Percentiles rank a stretch among this genome's conserved stretches.
Evolutionary conservation across 2,329 filamentous ascomycete genomes (phyloP).

Genomic region (Cladosporium halotolerans): DNA sequence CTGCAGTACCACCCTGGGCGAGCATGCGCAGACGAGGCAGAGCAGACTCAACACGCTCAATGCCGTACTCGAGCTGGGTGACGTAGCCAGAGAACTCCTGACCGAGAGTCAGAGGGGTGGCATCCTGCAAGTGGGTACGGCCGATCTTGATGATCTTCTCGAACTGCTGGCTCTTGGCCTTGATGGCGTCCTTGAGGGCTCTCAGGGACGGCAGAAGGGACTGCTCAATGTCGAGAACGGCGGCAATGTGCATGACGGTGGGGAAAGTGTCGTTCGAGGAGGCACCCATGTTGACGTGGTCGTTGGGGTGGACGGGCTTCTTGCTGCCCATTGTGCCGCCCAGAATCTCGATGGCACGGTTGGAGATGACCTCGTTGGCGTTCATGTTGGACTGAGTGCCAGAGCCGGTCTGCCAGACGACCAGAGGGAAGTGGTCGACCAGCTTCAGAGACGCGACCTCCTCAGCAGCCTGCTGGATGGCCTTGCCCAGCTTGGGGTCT

Average conservation of each 20-base stretch:
- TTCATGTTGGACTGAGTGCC: constrained; percentile 99
- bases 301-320: constrained; percentile 98
- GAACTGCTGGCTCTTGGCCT: constrained; percentile 84
- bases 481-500: constrained; percentile 84
- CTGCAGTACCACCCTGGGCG: constrained; percentile 92
- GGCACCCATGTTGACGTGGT: constrained; percentile 98
- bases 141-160: constrained; percentile 98
- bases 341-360: constrained; percentile 95
- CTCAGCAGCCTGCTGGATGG: constrained; percentile 87
- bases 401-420: constrained; percentile 98
- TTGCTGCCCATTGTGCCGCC: constrained; percentile 91
- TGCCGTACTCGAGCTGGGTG: constrained; percentile 84
- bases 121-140: constrained; percentile 93
- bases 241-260: constrained; percentile 98
- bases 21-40: constrained; percentile 80
- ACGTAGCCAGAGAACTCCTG: constrained; percentile 99
- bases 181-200: constrained; percentile 74
- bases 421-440: constrained; percentile 93
- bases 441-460: constrained; percentile 94
- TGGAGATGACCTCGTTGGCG: constrained; percentile 99
- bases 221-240: constrained; percentile 85
- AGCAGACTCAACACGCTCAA: constrained; percentile 75
- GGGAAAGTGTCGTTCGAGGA: constrained; percentile 99
- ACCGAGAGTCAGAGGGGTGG: constrained; percentile 87
- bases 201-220: constrained; percentile 75